phyloP scores from a whole-genome alignment of 371 early-diverging fungal species.

The Mucor saturninus region DNA sequence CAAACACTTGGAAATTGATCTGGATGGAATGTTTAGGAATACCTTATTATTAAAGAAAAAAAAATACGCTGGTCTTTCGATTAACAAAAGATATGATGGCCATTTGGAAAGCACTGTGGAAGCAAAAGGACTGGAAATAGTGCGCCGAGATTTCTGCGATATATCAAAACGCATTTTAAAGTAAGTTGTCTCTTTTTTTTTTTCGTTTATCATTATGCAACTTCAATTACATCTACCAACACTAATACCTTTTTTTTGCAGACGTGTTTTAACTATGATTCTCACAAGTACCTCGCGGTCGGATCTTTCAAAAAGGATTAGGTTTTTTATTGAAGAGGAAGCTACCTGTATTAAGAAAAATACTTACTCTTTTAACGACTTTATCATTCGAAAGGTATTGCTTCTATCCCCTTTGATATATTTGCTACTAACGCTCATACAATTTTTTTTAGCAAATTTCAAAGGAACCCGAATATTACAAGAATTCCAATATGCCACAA shows the following conservation, averaged over 20 bases:
- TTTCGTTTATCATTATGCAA: background rate
- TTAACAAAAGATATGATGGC: slow-evolving; percentile 45
- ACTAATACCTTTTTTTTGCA: slow-evolving; percentile 19
- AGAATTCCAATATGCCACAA: slow-evolving; percentile 86
- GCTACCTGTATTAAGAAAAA: slow-evolving; percentile 63
- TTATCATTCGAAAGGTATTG: slow-evolving; percentile 87
- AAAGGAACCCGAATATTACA: slow-evolving; percentile 89
- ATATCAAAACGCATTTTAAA: slow-evolving; percentile 82
- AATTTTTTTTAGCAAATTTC: slow-evolving; percentile 66
- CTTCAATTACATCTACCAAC: too few relatives aligned
- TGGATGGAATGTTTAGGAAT: slow-evolving; percentile 93
- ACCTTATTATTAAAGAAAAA: slow-evolving; percentile 98
- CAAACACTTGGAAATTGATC: slow-evolving; percentile 92
- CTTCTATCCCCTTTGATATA: background rate
- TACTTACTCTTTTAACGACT: slow-evolving; percentile 73
- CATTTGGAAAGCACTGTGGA: slow-evolving; percentile 67
- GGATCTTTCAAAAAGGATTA: slow-evolving; percentile 39
- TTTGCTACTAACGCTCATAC: too few relatives aligned
- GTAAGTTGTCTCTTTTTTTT: slow-evolving; percentile 36
- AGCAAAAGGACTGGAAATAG: slow-evolving; percentile 95
- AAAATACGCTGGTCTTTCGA: slow-evolving; percentile 95
- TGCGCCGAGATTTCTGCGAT: slow-evolving; percentile 96
- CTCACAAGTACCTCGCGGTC: slow-evolving; percentile 51
- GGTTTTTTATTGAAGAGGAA: slow-evolving; percentile 6
- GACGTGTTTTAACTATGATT: slow-evolving; percentile 75